phyloP scores from a whole-genome alignment of 352 stramenopile genomes.

The Globisporangium cederbergense region DNA sequence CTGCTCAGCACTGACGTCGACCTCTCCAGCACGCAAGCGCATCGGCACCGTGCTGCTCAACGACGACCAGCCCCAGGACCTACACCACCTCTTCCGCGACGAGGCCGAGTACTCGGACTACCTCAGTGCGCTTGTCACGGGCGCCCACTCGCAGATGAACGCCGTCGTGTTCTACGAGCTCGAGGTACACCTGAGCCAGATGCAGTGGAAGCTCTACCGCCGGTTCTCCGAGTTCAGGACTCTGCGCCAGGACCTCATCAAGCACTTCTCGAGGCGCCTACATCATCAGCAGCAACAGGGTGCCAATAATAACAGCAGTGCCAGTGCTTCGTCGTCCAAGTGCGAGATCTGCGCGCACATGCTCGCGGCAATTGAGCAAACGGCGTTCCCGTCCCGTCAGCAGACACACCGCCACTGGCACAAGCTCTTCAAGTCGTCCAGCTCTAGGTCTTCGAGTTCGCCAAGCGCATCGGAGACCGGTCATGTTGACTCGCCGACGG shows the following conservation, averaged over 20 bases:
- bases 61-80: constrained; percentile 28
- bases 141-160: constrained; percentile 46
- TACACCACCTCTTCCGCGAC: constrained; percentile 55
- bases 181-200: constrained; percentile 59
- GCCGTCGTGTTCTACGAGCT: constrained; percentile 68
- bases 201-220: constrained; percentile 50
- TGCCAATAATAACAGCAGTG: background rate
- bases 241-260: constrained; percentile 56
- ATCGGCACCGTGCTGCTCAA: constrained; percentile 34
- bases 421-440: constrained; percentile 17
- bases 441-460: constrained; percentile 4
- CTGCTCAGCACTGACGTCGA: constrained; percentile 9
- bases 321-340: background rate
- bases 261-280: constrained; percentile 39
- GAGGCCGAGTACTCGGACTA: constrained; percentile 84
- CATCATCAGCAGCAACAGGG: constrained; percentile 23
- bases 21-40: background rate
- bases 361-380: constrained; percentile 48
- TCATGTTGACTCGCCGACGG: background rate
- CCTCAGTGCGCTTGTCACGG: constrained; percentile 40
- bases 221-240: constrained; percentile 76
- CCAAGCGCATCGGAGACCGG: background rate
- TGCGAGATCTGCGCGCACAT: constrained; percentile 68
- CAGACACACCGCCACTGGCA: constrained; percentile 28
- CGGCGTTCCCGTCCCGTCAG: constrained; percentile 44